Evolutionary conservation across 2,329 filamentous ascomycete genomes (phyloP), one percentile per base, ranked within the genome.

Genomic region (Colletotrichum scovillei): DNA sequence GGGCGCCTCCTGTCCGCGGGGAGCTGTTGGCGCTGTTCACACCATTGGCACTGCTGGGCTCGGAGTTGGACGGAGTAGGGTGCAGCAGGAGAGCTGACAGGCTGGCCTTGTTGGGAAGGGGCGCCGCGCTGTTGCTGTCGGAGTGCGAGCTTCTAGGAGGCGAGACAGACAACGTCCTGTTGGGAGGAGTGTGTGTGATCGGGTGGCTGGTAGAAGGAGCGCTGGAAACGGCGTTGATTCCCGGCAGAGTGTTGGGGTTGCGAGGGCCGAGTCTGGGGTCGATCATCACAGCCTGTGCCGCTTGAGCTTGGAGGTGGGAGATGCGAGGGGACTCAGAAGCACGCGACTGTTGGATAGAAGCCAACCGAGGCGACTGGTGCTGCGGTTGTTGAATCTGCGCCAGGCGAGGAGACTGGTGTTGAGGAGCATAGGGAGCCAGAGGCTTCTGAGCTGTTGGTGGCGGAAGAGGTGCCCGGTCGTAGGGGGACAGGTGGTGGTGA

Each of bases 11-110:
- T 22, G 78, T 79, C 75, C 86, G 84, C 11, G 88, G 86, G 63
- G 89, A 91, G 76, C 86, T 89, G 75, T 79, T 79, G 8, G 83
- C 84, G 76, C 86, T 86, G 75, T 81, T 81, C 60, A 76, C 84
- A 78, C 75, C 84, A 32, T 86, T 86, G 11, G 83, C 84, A 76
- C 83, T 86, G 73, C 80, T 84, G 42, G 84, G 84, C 79, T 86
- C 87, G 62, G 86, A 86, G 73, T 79, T 83, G 16, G 85, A 78
- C 2, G 85, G 82, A 1, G 85, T 85, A 2, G 89, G 85, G 77
- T 90, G 88, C n/a, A 88, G 81, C 26, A 88, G 80, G 9, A 89
- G 81, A 19, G 85, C 84, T 8, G 87, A 86, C 6, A 89, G 77
- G 77, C 84, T 88, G 4, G 86, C 83, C 80, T 83, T 87, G 79